Conservation (phyloP, 2,329 filamentous ascomycete species). For the Sclerotinia trifoliorum region DNA sequence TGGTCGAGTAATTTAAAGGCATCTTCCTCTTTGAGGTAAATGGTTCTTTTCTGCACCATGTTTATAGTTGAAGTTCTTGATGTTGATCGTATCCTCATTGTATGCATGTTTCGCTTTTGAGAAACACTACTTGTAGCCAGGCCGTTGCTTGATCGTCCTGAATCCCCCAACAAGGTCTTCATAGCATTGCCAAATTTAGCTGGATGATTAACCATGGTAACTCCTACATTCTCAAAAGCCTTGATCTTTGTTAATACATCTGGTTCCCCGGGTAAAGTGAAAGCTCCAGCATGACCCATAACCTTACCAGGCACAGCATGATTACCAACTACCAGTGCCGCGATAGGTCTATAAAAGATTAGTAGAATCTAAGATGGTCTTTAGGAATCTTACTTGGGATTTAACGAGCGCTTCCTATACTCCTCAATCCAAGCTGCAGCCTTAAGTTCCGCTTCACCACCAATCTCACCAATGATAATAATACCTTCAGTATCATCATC, state of each 20-base stretch:
- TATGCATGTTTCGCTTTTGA: constrained; percentile 55
- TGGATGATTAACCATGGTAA: constrained; percentile 71
- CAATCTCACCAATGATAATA: constrained; percentile 66
- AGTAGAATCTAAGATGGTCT: not conserved
- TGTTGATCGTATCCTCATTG: constrained; percentile 38
- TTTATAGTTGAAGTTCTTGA: constrained; percentile 1
- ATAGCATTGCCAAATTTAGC: constrained; percentile 70
- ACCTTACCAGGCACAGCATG: constrained; percentile 62
- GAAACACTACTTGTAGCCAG: constrained; percentile 40
- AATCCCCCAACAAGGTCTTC: constrained; percentile 54
- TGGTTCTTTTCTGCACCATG: constrained; percentile 46
- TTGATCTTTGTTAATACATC: constrained; percentile 64
- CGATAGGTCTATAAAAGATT: constrained; percentile 57
- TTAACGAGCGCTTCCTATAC: constrained; percentile 55
- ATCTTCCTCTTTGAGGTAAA: constrained; percentile 56
- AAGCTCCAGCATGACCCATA: constrained; percentile 80
- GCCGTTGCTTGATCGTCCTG: constrained; percentile 43
- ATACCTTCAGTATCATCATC: constrained; percentile 67
- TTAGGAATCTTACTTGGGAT: constrained; percentile 59
- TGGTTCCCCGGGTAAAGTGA: constrained; percentile 64
- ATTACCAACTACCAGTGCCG: constrained; percentile 67
- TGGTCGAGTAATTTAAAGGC: constrained; percentile 54
- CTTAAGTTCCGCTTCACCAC: constrained; percentile 63
- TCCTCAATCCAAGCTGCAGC: constrained; percentile 72
- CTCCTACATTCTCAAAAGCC: constrained; percentile 64